Percentiles rank a stretch among this genome's conserved stretches.
Conservation (phyloP, 1,284 basidiomycete species). For the Austroboletus olivaceoglutinosus region DNA sequence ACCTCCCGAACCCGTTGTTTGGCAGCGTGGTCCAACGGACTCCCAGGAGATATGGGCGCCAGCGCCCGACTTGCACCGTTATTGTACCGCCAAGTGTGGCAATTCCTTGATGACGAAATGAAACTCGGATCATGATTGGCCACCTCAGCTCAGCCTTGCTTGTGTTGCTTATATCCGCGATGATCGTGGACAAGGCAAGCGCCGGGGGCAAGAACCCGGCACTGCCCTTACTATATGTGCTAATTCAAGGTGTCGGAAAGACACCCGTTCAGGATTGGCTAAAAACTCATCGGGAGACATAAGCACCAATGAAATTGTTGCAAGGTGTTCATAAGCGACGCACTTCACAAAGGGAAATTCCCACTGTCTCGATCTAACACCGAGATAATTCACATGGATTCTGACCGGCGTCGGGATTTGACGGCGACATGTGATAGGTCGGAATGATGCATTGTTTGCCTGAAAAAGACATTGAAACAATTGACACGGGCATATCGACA, state of each 20-base stretch:
- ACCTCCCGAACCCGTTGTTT: constrained; percentile 18
- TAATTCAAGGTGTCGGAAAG: constrained; percentile 7
- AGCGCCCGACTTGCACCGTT: constrained; percentile 9
- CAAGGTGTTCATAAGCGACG: constrained; percentile 2
- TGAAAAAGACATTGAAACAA: constrained; percentile 14
- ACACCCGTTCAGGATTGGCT: constrained; percentile 7
- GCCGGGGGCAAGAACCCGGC: constrained; percentile 7
- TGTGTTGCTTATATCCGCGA: constrained; percentile 16
- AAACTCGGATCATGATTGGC: constrained; percentile 16
- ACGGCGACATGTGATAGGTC: not conserved
- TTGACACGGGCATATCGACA: not conserved
- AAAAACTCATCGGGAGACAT: constrained; percentile 2
- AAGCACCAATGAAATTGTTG: not conserved
- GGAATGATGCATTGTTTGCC: not conserved
- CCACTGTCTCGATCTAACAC: not conserved
- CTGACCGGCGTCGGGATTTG: not conserved
- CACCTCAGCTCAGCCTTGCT: constrained; percentile 1
- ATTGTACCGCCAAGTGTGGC: constrained; percentile 2
- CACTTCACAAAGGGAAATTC: constrained; percentile 6
- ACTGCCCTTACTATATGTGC: constrained; percentile 11
- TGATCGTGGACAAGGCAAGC: constrained; percentile 25
- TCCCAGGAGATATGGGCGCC: constrained; percentile 16
- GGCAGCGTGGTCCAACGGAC: constrained; percentile 11
- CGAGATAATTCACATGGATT: constrained; percentile 1
- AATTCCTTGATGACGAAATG: constrained; percentile 10